A percentile compares a stretch with the other conserved stretches of the same genome.
Evolutionary conservation across 495 filamentous ascomycete genomes (phyloP).

Genomic region (Melanomma pulvis-pyrius): DNA sequence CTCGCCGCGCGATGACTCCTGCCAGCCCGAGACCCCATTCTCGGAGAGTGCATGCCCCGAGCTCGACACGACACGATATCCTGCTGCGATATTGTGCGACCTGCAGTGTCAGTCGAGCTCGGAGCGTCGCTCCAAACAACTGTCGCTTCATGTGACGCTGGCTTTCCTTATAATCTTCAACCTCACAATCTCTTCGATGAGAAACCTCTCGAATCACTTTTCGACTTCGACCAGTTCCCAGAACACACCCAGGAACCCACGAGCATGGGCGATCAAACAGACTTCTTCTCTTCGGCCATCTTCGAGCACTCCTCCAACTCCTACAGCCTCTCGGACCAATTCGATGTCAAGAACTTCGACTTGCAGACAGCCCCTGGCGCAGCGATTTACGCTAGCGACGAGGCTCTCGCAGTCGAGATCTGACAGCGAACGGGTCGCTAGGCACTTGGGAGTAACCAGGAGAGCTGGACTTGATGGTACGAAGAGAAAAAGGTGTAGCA

Average conservation of each 20-base stretch:
- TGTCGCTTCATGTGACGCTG: slow-evolving; percentile 14
- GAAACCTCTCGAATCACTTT: slow-evolving; percentile 30
- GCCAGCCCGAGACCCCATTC: slow-evolving; percentile 34
- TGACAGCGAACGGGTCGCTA: slow-evolving; percentile 21
- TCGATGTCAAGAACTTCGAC: slow-evolving; percentile 63
- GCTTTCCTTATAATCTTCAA: slow-evolving; percentile 35
- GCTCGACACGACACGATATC: slow-evolving; percentile 98
- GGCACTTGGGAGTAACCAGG: neutral
- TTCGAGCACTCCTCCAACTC: slow-evolving; percentile 39
- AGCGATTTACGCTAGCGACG: slow-evolving; percentile 89
- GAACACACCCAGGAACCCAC: slow-evolving; percentile 12
- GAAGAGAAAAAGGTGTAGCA: neutral
- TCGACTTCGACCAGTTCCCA: slow-evolving; percentile 35
- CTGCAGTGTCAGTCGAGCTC: slow-evolving; percentile 92
- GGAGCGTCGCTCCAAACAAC: slow-evolving; percentile 3
- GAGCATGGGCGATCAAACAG: slow-evolving; percentile 20
- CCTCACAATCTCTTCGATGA: slow-evolving; percentile 16
- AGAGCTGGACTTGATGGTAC: neutral
- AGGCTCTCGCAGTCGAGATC: slow-evolving; percentile 70
- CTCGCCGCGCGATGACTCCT: slow-evolving; percentile 52
- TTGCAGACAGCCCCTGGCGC: slow-evolving; percentile 91
- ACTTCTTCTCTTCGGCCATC: slow-evolving; percentile 30
- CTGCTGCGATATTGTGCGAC: slow-evolving; percentile 99
- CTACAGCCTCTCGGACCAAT: slow-evolving; percentile 45
- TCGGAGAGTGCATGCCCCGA: slow-evolving; percentile 53